A percentile compares a stretch with the other conserved stretches of the same genome.
These are phyloP conservation scores for Kickxella alabastrina DNA, from an alignment of 192 early-diverging fungal genomes.

Conservation along the genomic window DNA sequence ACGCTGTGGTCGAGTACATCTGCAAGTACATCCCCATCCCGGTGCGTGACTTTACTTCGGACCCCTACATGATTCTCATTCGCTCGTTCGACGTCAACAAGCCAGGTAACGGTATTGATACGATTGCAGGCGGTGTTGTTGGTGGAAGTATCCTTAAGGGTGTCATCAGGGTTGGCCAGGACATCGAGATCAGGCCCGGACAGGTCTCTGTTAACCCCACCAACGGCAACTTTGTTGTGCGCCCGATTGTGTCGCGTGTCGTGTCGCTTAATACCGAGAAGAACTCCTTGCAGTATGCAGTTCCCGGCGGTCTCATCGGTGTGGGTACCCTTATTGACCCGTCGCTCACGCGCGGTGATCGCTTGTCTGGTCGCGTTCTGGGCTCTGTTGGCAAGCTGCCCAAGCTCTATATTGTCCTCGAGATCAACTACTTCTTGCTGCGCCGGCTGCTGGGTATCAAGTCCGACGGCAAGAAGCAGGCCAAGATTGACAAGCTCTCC, in stretches of 20 bases:
- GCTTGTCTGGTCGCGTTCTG: slow-evolving; percentile 93
- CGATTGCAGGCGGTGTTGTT: slow-evolving; percentile 95
- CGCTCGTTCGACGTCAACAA: slow-evolving; percentile 99
- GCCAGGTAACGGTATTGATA: slow-evolving; percentile 88
- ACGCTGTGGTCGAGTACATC: slow-evolving; percentile 97
- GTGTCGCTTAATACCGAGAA: slow-evolving; percentile 81
- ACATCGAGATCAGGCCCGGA: slow-evolving; percentile 96
- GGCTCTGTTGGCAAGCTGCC: slow-evolving; percentile 89
- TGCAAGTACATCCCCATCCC: slow-evolving; percentile 94
- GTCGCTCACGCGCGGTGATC: slow-evolving; percentile 91
- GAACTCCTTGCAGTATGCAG: slow-evolving; percentile 93
- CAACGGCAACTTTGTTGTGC: slow-evolving; percentile 75
- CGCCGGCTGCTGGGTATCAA: slow-evolving; percentile 94
- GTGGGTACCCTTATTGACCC: slow-evolving; percentile 97
- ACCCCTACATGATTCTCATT: slow-evolving; percentile 94
- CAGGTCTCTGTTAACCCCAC: slow-evolving; percentile 85
- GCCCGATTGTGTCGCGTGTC: slow-evolving; percentile 87
- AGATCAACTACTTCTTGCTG: slow-evolving; percentile 96
- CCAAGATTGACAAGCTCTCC: slow-evolving; percentile 89
- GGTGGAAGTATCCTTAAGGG: slow-evolving; percentile 95
- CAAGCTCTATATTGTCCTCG: slow-evolving; percentile 89
- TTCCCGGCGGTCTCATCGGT: slow-evolving; percentile 99
- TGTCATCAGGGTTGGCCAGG: slow-evolving; percentile 83
- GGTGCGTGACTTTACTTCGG: slow-evolving; percentile 84
- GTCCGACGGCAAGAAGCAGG: slow-evolving; percentile 96